phyloP scores from a whole-genome alignment of 148 eudicot genomes.

The Amaranthus hypochondriacus region DNA sequence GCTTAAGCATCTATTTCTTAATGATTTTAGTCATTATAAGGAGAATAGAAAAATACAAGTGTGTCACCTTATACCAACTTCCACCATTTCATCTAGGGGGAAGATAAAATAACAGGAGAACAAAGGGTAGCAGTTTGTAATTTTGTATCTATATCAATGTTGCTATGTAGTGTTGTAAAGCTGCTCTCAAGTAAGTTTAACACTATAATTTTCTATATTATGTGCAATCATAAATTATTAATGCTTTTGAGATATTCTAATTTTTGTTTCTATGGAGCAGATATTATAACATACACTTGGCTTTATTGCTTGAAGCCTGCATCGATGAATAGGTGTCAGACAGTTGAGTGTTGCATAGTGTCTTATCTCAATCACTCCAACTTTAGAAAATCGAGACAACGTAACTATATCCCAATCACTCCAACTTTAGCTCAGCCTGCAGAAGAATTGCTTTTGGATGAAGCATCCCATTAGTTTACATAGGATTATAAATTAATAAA shows the following conservation, averaged over 20 bases:
- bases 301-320: slow-evolving; percentile 90
- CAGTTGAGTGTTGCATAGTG: slow-evolving; percentile 45
- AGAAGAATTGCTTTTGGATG: too few relatives aligned
- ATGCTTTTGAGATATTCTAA: not conserved
- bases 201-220: not conserved
- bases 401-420: too few relatives aligned
- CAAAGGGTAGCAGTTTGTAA: slow-evolving; percentile 93
- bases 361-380: slow-evolving; percentile 1
- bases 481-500: too few relatives aligned
- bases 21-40: not conserved
- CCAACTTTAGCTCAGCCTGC: too few relatives aligned
- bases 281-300: slow-evolving; percentile 80
- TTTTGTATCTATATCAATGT: slow-evolving; percentile 94
- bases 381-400: too few relatives aligned
- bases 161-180: slow-evolving; percentile 88
- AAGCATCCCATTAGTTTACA: too few relatives aligned
- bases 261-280: slow-evolving; percentile 30
- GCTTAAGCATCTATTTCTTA: not conserved
- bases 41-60: not conserved
- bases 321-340: slow-evolving; percentile 81
- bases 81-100: slow-evolving; percentile 52
- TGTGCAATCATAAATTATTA: not conserved
- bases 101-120: slow-evolving; percentile 90
- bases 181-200: slow-evolving; percentile 71
- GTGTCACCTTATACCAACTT: not conserved